Conservation (phyloP, 2,329 filamentous ascomycete species). For the Fusarium cyanostomum region DNA sequence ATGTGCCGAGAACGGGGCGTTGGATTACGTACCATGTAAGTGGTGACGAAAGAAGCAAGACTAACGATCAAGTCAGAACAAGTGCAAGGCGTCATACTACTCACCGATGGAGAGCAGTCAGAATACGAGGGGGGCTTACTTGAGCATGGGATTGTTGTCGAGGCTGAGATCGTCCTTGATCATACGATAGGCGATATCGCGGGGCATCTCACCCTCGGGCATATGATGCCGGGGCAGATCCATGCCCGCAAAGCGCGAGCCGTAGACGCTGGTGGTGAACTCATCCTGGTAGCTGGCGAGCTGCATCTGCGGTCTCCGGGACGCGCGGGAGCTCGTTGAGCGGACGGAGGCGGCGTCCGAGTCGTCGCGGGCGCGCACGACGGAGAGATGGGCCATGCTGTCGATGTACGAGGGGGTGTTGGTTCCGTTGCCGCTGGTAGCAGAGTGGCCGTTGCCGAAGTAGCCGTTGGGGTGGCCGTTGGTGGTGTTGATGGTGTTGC, state of each 20-base stretch:
- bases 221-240: conserved; percentile 87
- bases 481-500: conserved; percentile 37
- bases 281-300: conserved; percentile 63
- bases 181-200: conserved; percentile 93
- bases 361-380: conserved; percentile 52
- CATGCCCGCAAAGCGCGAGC: conserved; percentile 81
- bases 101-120: background rate
- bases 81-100: background rate
- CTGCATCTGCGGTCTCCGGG: conserved; percentile 51
- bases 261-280: conserved; percentile 86
- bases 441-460: conserved; percentile 30
- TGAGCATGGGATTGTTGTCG: conserved; percentile 90
- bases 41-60: conserved; percentile 92
- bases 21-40: conserved; percentile 79
- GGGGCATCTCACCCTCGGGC: conserved; percentile 90
- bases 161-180: conserved; percentile 94
- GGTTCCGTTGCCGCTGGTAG: conserved; percentile 42
- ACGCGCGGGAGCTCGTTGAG: conserved; percentile 38
- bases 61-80: conserved; percentile 56
- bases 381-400: conserved; percentile 62
- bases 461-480: conserved; percentile 44
- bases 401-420: conserved; percentile 27
- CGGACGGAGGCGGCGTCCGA: conserved; percentile 43
- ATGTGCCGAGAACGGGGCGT: conserved; percentile 17
- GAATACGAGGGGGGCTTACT: conserved; percentile 62